Conservation (phyloP, 257 asterid genomes). For the Solanum ahanhuiri region DNA sequence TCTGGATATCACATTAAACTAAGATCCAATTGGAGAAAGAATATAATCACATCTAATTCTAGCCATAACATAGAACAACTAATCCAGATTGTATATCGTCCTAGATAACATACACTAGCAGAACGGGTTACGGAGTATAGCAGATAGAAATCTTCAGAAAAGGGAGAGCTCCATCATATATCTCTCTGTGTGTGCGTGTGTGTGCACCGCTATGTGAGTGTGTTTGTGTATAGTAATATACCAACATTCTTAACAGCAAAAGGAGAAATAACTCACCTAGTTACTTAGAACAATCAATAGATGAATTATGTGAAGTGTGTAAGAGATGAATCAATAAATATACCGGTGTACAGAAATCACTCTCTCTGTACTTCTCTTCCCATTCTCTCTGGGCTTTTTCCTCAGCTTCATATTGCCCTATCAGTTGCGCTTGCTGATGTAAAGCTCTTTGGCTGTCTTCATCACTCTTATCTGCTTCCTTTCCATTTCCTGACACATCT, state of each 20-base stretch:
- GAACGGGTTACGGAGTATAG: not conserved
- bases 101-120: not conserved
- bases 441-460: conserved; percentile 51
- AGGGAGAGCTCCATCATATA: not conserved
- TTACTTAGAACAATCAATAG: not conserved
- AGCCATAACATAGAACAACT: not conserved
- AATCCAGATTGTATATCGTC: not conserved
- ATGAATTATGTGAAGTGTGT: not conserved
- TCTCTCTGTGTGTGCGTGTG: not conserved
- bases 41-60: not conserved
- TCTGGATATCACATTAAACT: not conserved
- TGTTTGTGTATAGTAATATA: not conserved
- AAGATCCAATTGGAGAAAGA: not conserved
- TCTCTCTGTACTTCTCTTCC: conserved; percentile 81
- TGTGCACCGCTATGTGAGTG: not conserved
- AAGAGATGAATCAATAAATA: not conserved
- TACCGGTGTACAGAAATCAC: conserved; percentile 53
- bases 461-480: conserved; percentile 18
- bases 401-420: conserved; percentile 52
- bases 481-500: conserved; percentile 14
- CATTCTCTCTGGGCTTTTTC: conserved; percentile 82
- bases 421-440: conserved; percentile 50
- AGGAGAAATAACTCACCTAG: not conserved
- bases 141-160: not conserved
- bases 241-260: not conserved